A percentile compares a stretch with the other conserved stretches of the same genome.
Conservation (phyloP, 345 rosid species). For the Populus simonii region DNA sequence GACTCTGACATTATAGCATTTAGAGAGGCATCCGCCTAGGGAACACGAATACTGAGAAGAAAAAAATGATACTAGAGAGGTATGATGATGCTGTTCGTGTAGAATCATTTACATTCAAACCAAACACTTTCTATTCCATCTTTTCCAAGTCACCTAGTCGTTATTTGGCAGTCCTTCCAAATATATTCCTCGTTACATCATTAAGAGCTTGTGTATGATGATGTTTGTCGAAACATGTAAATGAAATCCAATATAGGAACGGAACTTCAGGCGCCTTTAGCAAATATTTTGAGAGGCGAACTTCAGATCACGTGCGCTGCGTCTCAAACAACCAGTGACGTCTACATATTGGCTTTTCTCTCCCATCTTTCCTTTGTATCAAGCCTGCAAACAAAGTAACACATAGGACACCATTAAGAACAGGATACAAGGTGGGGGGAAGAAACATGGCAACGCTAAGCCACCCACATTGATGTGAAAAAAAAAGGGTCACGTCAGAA, state of each 20-base stretch:
- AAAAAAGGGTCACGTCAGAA: too few species aligned
- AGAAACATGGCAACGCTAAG: too few species aligned
- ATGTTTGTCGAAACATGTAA: background rate
- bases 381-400: constrained; percentile 39
- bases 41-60: background rate
- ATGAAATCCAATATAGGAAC: background rate
- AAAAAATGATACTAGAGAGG: background rate
- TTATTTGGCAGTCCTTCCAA: background rate
- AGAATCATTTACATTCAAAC: background rate
- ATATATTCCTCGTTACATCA: background rate
- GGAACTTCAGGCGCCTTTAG: background rate
- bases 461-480: too few species aligned
- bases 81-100: background rate
- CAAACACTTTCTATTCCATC: background rate
- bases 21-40: too few species aligned
- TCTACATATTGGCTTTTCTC: constrained; percentile 70
- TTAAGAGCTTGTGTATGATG: background rate
- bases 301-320: background rate
- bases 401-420: background rate
- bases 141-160: background rate
- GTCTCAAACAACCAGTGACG: too few species aligned
- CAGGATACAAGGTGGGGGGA: too few species aligned
- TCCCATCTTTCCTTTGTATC: constrained; percentile 75
- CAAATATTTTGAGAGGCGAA: background rate
- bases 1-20: background rate